These are phyloP conservation scores for Vickermania spadyakhi DNA, from an alignment of 208 protist genomes.

Conservation along the genomic window DNA sequence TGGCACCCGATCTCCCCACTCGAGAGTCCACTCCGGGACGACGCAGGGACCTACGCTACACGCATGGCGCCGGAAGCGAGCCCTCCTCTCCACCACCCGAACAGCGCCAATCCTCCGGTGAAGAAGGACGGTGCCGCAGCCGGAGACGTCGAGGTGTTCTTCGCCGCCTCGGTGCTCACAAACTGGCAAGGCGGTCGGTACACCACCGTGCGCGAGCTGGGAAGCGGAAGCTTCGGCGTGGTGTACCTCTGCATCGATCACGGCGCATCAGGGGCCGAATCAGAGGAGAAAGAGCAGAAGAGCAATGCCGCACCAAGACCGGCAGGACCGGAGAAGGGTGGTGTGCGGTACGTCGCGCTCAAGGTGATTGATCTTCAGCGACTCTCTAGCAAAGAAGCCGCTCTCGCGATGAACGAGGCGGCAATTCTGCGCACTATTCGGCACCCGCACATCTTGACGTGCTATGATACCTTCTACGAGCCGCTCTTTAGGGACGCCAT, in stretches of 20 bases:
- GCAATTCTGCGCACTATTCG: conserved; percentile 52
- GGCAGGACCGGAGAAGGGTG: not conserved
- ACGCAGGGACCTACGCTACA: no score
- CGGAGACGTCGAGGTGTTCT: not conserved
- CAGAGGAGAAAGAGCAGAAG: conserved; percentile 1
- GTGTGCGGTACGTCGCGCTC: conserved; percentile 41
- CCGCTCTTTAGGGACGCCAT: not conserved
- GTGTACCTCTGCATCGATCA: conserved; percentile 66
- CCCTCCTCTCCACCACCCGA: no score
- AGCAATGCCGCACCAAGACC: not conserved
- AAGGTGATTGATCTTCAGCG: conserved; percentile 46
- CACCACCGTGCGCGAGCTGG: conserved; percentile 32
- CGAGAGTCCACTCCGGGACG: no score
- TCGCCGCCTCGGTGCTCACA: not conserved
- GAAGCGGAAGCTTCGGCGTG: conserved; percentile 54
- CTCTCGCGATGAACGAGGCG: conserved; percentile 72
- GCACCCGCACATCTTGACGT: conserved; percentile 78
- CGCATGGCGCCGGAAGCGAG: no score
- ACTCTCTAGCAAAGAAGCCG: conserved; percentile 52
- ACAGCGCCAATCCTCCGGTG: no score
- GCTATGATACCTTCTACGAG: conserved; percentile 81
- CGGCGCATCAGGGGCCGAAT: no score
- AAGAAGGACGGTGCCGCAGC: not conserved
- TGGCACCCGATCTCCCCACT: no score
- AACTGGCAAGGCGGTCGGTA: conserved; percentile 38